Evolutionary conservation across 352 stramenopile species (phyloP).

Genomic region (Pilasporangium apinafurcum): DNA sequence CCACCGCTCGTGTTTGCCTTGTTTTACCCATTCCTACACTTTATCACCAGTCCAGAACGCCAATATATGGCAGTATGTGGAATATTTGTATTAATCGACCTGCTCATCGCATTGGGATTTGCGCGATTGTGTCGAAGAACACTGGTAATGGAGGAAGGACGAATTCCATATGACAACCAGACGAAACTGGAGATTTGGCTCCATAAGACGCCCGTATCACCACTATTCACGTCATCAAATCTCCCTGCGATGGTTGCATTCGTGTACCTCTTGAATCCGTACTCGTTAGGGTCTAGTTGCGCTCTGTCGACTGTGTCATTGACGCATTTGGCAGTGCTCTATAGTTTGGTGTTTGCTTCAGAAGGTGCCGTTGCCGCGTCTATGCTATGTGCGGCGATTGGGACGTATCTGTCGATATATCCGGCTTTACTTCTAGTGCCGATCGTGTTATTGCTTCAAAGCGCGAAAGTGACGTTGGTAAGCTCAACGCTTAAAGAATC

Average conservation of each 20-base stretch:
- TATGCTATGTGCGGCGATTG: slow-evolving; percentile 47
- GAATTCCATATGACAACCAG: slow-evolving; percentile 16
- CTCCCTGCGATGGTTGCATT: slow-evolving; percentile 40
- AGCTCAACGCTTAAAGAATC: not conserved
- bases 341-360: slow-evolving; percentile 62
- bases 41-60: slow-evolving; percentile 4
- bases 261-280: slow-evolving; percentile 77
- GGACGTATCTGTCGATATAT: slow-evolving; percentile 77
- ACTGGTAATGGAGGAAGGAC: slow-evolving; percentile 43
- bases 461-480: slow-evolving; percentile 11
- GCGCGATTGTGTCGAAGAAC: slow-evolving; percentile 38
- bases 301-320: slow-evolving; percentile 69
- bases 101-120: slow-evolving; percentile 51
- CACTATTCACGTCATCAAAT: slow-evolving; percentile 38
- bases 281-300: slow-evolving; percentile 55
- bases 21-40: slow-evolving; percentile 43
- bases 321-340: slow-evolving; percentile 58
- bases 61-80: slow-evolving; percentile 22
- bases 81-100: slow-evolving; percentile 48
- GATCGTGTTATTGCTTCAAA: slow-evolving; percentile 36
- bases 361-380: slow-evolving; percentile 42
- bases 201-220: slow-evolving; percentile 62
- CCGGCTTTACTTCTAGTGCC: slow-evolving; percentile 53
- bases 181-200: slow-evolving; percentile 68
- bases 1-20: slow-evolving; percentile 67